Conservation (phyloP, 2,329 filamentous ascomycete species). For the Pseudogymnoascus sp. region DNA sequence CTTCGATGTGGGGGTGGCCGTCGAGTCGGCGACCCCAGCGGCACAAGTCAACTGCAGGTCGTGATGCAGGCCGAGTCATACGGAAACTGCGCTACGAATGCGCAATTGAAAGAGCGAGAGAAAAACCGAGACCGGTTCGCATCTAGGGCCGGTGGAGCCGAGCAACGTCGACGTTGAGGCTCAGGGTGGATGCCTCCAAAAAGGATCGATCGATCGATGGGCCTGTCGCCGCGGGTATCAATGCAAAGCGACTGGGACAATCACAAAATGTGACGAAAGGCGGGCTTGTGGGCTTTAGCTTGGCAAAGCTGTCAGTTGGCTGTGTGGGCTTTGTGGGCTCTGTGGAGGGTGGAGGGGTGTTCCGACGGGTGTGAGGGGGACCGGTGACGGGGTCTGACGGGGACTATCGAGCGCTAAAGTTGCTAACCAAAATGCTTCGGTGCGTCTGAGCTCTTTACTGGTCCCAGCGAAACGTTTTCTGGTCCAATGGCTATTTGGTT, state of each 20-base stretch:
- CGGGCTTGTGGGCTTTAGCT: neutral
- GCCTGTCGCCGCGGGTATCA: neutral
- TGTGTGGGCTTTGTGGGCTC: neutral
- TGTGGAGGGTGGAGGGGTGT: no score
- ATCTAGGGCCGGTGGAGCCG: neutral
- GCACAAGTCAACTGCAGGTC: neutral
- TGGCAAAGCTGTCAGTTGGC: constrained; percentile 2
- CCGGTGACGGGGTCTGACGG: neutral
- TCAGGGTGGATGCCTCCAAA: neutral
- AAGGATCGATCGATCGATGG: neutral
- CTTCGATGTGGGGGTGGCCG: constrained; percentile 2
- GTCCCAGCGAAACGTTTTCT: constrained; percentile 5
- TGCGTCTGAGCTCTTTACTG: neutral
- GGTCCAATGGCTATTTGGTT: neutral
- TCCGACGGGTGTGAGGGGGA: neutral
- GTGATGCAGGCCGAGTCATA: constrained; percentile 8
- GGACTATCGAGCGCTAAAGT: neutral
- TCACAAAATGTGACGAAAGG: constrained; percentile 7
- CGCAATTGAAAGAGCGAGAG: neutral
- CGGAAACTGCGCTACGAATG: constrained; percentile 1
- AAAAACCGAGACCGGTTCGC: neutral
- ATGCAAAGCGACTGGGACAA: neutral
- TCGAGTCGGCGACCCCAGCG: neutral
- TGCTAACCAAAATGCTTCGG: neutral
- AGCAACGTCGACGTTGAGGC: neutral